A percentile compares a stretch with the other conserved stretches of the same genome.
Conservation (phyloP, 495 filamentous ascomycete genomes). For the Bryoglossum gracile region DNA sequence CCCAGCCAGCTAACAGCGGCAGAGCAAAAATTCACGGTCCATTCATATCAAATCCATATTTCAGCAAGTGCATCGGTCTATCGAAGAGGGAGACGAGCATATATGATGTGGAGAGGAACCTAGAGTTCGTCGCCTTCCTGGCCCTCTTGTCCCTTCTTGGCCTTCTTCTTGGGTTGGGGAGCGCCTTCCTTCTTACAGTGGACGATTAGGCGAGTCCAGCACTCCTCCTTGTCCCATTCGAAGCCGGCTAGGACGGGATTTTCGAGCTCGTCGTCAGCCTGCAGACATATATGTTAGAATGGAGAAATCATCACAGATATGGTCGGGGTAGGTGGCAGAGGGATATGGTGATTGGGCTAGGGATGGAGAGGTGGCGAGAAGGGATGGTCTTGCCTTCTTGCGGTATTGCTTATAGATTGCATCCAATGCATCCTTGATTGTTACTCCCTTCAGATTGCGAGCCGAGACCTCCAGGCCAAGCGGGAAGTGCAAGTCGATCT, state of each 20-base stretch:
- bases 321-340: slow-evolving; percentile 1
- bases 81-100: slow-evolving; percentile 17
- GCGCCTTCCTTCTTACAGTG: slow-evolving; percentile 64
- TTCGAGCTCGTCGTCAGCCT: slow-evolving; percentile 87
- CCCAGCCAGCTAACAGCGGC: no score
- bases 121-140: slow-evolving; percentile 26
- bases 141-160: slow-evolving; percentile 26
- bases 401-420: slow-evolving; percentile 91
- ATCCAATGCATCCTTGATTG: slow-evolving; percentile 89
- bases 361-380: not conserved
- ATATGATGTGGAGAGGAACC: no score
- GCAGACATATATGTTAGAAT: slow-evolving; percentile 14
- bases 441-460: slow-evolving; percentile 84
- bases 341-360: not conserved
- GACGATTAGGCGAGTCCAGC: slow-evolving; percentile 63
- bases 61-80: slow-evolving; percentile 17
- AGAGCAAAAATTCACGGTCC: no score
- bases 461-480: slow-evolving; percentile 83
- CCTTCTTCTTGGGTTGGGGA: slow-evolving; percentile 29
- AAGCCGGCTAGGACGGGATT: slow-evolving; percentile 80
- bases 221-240: slow-evolving; percentile 91
- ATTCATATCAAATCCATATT: slow-evolving; percentile 12
- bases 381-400: slow-evolving; percentile 62
- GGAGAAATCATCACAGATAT: not conserved
- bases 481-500: slow-evolving; percentile 85